Evolutionary conservation across 2,329 filamentous ascomycete genomes (phyloP), one percentile per base, ranked within the genome.

Genomic region (Sclerotinia trifoliorum): DNA sequence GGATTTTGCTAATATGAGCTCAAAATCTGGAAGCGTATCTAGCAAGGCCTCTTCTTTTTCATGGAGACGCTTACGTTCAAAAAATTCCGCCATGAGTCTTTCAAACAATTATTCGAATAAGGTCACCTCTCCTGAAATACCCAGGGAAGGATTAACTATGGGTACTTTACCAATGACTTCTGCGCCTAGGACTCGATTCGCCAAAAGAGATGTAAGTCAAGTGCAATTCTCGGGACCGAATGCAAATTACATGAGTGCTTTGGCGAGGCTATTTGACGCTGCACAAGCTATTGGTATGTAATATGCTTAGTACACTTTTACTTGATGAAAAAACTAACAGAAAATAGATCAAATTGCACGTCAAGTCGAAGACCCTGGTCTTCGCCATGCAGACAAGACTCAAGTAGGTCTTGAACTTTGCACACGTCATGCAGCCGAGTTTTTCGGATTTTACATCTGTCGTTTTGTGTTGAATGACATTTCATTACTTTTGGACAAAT

Each of bases 401-500:
- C 94, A 97, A 77, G 94, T 99, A 65, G 95, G 95, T 13, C 86
- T 99, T 46, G 95, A 99, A 80, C 85, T 99, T 52, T 95, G 93
- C 78, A 93, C 93, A 48, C 88, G 94, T 52, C 94, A 97, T 78
- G 95, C 94, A 10, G 92, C 94, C 46, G 95, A 99, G 80, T 99
- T 99, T 80, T 99, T 99, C 78, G 94, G 90, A 21, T 97, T 99
- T 79, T 98, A 95, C 78, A 86, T 99, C 39, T 97, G 94, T 79
- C 90, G 95, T 24, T 99, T 99, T 78, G 93, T 94, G n/a, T 82
- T 99, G 70, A 84, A 88, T 5, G 95, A 99, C 78, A 81, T 99
- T 70, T 86, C 88, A 51, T 79, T 95, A 77, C 83, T 99, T 81
- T 83, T 99, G 74, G 95, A 99, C 79, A 99, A 98, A 78, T 98